Evolutionary conservation across 176 grass and related monocot species (phyloP).

Genomic region (Zizania latifolia): DNA sequence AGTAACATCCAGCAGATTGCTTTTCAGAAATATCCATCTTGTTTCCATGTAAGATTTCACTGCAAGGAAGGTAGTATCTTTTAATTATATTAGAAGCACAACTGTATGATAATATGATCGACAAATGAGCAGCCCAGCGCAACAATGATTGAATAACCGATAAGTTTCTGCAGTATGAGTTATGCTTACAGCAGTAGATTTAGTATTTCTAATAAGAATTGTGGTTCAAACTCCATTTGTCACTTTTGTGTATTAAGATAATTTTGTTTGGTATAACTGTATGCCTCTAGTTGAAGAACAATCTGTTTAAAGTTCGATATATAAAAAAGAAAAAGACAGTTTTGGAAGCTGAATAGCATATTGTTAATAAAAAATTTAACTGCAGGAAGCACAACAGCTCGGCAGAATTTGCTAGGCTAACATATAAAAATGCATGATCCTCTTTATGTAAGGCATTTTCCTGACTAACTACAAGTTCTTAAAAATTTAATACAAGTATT

Average conservation of each 20-base stretch:
- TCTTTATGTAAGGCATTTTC: neutral
- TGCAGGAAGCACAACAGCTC: neutral
- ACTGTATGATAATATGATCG: neutral
- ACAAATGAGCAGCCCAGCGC: neutral
- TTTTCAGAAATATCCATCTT: slow-evolving; percentile 40
- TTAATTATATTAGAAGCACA: neutral
- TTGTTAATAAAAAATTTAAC: neutral
- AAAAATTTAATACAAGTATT: neutral
- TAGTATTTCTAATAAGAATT: neutral
- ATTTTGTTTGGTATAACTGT: neutral
- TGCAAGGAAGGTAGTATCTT: slow-evolving; percentile 42
- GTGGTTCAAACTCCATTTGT: neutral
- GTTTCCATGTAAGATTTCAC: slow-evolving; percentile 51
- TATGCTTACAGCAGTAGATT: neutral
- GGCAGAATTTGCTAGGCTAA: neutral
- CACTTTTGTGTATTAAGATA: neutral
- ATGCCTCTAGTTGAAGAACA: neutral
- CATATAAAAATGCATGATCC: neutral
- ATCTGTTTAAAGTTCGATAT: neutral
- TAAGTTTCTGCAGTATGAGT: neutral
- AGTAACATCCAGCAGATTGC: slow-evolving; percentile 38
- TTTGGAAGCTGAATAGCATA: neutral
- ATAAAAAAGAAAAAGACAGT: neutral
- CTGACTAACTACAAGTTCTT: neutral
- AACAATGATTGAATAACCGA: neutral